Evolutionary conservation across 495 filamentous ascomycete genomes (phyloP), one percentile per base, ranked within the genome.

Genomic region (Choiromyces venosus): DNA sequence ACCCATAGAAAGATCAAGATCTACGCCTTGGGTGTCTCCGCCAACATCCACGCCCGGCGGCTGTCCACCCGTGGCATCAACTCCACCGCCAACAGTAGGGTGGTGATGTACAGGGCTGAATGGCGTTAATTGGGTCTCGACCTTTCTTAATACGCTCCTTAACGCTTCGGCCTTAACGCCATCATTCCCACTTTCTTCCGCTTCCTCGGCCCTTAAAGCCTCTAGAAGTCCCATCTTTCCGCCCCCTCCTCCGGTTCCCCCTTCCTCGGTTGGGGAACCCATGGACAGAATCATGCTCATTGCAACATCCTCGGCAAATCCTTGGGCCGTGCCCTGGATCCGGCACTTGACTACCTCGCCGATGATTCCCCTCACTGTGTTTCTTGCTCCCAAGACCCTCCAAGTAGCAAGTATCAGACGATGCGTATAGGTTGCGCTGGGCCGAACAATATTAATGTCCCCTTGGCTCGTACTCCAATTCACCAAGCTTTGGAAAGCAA

Each of bases 351-450:
- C 90, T 18, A 94, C 81, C 80, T 96, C 93, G 29, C 93, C 88
- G 37, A 95, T 74, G 14, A 97, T 83, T 9, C 87, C 82, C 1
- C 81, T 70, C 0, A 97, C 82, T 0, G 93, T 84, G 21, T 86
- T 85, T 35, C 82, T 84, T 0, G 92, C 86, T 68, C 93, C 93
- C 1, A 92, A 86, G 39, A 95, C 86, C n/a, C 87, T 87, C 70
- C 90, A 82, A 0, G 88, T 89, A 0, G 86, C 84, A 19, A 91
- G 83, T 9, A 95, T 82, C 71, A 93, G 91, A 19, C 91, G 89
- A 80, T 94, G 92, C 0, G 91, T 93, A 82, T 96, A 97, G 19
- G 86, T 86, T 1, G 91, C 87, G 10, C 93, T 91, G 46, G 89
- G 87, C 71, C 87, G 87, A 73, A 86, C 89, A 33, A 91, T 84